These are phyloP conservation scores for Teunomyces atbi DNA, from an alignment of 805 yeast species.

Conservation along the genomic window DNA sequence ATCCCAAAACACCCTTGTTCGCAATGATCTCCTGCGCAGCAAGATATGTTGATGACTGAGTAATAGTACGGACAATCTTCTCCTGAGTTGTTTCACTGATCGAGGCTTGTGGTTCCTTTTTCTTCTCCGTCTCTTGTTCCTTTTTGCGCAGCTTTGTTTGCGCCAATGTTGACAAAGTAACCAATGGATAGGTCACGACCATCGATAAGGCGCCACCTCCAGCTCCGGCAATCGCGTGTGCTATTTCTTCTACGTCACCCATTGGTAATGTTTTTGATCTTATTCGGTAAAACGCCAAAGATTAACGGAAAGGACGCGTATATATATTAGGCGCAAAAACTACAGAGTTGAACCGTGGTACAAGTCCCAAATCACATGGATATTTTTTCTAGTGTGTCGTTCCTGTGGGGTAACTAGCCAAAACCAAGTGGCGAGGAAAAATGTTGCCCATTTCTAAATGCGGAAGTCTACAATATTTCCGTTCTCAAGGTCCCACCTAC, in stretches of 20 bases:
- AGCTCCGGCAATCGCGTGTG: conserved; percentile 94
- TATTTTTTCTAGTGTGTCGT: background rate
- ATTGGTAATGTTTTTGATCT: conserved; percentile 10
- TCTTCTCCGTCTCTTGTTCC: conserved; percentile 8
- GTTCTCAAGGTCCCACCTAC: background rate
- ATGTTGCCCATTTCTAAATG: background rate
- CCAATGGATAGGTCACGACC: conserved; percentile 86
- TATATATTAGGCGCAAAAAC: conserved; percentile 1
- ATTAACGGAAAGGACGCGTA: conserved; percentile 1
- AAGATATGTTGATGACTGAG: conserved; percentile 16
- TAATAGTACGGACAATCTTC: conserved; percentile 15
- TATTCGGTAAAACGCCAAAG: background rate
- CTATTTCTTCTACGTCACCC: conserved; percentile 49
- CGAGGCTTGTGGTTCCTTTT: conserved; percentile 10
- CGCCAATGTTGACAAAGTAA: conserved; percentile 82
- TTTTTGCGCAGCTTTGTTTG: conserved; percentile 56
- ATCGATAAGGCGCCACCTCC: conserved; percentile 88
- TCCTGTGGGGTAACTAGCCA: background rate
- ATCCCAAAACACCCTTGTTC: conserved; percentile 63
- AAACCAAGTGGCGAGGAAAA: background rate
- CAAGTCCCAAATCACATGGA: conserved; percentile 1
- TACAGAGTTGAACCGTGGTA: conserved; percentile 11
- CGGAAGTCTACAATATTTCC: background rate
- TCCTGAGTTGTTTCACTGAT: conserved; percentile 14
- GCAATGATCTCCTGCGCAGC: conserved; percentile 44